A percentile compares a stretch with the other conserved stretches of the same genome.
These are phyloP conservation scores for Candida awuae DNA, from an alignment of 805 yeast genomes.

Conservation along the genomic window DNA sequence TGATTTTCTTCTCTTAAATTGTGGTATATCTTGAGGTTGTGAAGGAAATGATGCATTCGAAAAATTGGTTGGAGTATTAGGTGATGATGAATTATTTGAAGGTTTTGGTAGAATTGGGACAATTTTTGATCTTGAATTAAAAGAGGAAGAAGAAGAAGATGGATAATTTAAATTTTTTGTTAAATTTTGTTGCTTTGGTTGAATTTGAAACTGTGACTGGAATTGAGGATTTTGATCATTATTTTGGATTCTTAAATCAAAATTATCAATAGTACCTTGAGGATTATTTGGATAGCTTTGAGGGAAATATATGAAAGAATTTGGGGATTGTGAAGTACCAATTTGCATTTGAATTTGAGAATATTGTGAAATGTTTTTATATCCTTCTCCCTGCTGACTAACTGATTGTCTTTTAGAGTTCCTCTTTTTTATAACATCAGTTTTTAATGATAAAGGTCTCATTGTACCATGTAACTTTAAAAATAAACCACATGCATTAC, in stretches of 20 bases:
- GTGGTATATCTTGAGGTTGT: constrained; percentile 27
- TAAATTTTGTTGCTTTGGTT: no score
- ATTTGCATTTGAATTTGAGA: constrained; percentile 3
- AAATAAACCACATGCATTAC: constrained; percentile 60
- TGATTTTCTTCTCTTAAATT: constrained; percentile 28
- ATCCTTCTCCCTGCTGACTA: constrained; percentile 14
- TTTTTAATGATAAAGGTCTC: constrained; percentile 46
- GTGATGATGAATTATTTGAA: constrained; percentile 17
- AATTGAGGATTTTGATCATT: background rate
- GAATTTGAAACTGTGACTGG: constrained; percentile 2
- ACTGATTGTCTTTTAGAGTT: constrained; percentile 35
- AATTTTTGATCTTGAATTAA: constrained; percentile 19
- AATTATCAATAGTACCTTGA: background rate
- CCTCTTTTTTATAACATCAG: constrained; percentile 69
- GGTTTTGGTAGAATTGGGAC: constrained; percentile 32
- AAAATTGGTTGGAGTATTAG: constrained; percentile 14
- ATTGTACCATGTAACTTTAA: constrained; percentile 55
- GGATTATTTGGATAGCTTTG: constrained; percentile 8
- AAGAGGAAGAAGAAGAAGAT: background rate
- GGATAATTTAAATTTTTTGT: background rate
- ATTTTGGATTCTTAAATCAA: background rate
- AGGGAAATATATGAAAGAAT: constrained; percentile 2
- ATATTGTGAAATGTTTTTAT: constrained; percentile 10
- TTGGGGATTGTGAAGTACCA: background rate
- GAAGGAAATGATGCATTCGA: constrained; percentile 14